These are phyloP conservation scores for Trypethelium eluteriae DNA, from an alignment of 495 filamentous ascomycete species.

Conservation along the genomic window DNA sequence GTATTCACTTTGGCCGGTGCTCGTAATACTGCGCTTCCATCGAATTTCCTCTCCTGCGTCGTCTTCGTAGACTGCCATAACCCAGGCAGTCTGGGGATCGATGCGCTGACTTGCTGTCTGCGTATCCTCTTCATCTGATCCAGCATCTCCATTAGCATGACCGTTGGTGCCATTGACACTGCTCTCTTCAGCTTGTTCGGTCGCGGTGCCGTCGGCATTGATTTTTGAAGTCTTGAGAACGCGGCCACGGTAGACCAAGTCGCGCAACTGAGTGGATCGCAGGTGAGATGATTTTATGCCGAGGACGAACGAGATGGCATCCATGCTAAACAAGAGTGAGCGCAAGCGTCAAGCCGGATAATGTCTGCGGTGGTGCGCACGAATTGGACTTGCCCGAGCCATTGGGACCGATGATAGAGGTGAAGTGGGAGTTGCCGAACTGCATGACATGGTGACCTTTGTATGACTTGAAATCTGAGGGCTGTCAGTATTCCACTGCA, in stretches of 20 bases:
- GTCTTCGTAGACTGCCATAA: conserved; percentile 98
- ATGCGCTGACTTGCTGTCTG: conserved; percentile 45
- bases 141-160: conserved; percentile 45
- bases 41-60: conserved; percentile 90
- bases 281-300: conserved; percentile 97
- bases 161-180: conserved; percentile 44
- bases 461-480: conserved; percentile 96
- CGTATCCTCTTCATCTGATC: conserved; percentile 46
- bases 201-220: conserved; percentile 72
- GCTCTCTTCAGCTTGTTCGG: conserved; percentile 41
- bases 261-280: conserved; percentile 86
- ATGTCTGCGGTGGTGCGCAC: conserved; percentile 45
- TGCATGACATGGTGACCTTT: conserved; percentile 86
- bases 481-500: not conserved
- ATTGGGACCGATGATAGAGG: conserved; percentile 98
- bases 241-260: conserved; percentile 92
- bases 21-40: conserved; percentile 94
- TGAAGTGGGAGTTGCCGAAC: conserved; percentile 98
- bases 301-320: conserved; percentile 97
- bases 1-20: conserved; percentile 82
- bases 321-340: conserved; percentile 59
- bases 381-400: conserved; percentile 99
- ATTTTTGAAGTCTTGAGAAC: conserved; percentile 87
- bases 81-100: conserved; percentile 91
- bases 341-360: not conserved